Evolutionary conservation across 768 basidiomycete genomes (phyloP).

Genomic region (Boletus subcaerulescens): DNA sequence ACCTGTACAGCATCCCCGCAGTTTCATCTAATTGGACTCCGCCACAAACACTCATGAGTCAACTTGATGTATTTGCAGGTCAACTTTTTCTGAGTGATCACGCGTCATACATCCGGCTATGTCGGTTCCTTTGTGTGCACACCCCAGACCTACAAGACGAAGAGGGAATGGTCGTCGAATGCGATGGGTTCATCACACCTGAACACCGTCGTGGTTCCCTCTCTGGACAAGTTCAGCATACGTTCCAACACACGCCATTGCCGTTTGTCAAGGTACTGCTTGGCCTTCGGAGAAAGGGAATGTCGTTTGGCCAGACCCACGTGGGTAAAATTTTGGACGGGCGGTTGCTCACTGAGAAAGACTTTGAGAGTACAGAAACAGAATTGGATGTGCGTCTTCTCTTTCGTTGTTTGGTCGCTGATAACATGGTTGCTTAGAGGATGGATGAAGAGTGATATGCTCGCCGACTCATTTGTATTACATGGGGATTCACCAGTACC

Average conservation of each 20-base stretch:
- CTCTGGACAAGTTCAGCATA: neutral
- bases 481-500: too few species aligned
- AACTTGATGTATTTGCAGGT: conserved; percentile 45
- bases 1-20: conserved; percentile 20
- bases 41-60: conserved; percentile 17
- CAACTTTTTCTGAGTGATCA: conserved; percentile 40
- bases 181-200: conserved; percentile 21
- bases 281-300: conserved; percentile 37
- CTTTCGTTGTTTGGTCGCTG: too few species aligned
- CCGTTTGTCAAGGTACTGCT: conserved; percentile 32
- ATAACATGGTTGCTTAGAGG: too few species aligned
- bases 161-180: conserved; percentile 30
- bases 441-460: too few species aligned
- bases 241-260: conserved; percentile 12
- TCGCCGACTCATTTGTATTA: too few species aligned
- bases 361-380: conserved; percentile 17
- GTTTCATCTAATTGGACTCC: conserved; percentile 17
- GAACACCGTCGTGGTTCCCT: neutral
- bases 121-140: conserved; percentile 36
- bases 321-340: conserved; percentile 39
- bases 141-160: conserved; percentile 44
- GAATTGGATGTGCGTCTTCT: too few species aligned
- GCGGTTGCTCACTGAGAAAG: conserved; percentile 22
- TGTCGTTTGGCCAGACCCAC: conserved; percentile 36
- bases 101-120: conserved; percentile 33